These are phyloP conservation scores for Silybum marianum DNA, from an alignment of 129 eudicot species.

Conservation along the genomic window DNA sequence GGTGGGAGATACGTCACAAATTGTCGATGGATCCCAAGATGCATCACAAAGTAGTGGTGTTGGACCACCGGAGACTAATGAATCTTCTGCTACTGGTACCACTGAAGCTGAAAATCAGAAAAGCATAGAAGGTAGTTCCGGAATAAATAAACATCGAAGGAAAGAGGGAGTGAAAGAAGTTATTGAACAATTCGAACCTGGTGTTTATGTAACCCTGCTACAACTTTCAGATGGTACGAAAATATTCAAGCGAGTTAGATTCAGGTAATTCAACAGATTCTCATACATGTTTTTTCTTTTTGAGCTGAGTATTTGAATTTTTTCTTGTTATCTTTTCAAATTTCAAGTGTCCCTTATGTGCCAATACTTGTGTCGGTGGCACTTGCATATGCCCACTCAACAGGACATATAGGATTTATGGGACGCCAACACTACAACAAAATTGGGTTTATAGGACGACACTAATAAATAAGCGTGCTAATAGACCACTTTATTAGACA, in stretches of 20 bases:
- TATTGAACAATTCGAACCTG: conserved; percentile 86
- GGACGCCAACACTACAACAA: not conserved
- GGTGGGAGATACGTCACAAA: conserved; percentile 18
- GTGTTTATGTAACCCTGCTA: conserved; percentile 73
- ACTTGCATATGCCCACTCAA: no score
- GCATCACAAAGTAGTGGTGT: conserved; percentile 17
- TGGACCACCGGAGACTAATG: conserved; percentile 35
- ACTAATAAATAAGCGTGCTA: not conserved
- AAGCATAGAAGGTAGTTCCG: conserved; percentile 27
- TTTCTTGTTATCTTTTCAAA: not conserved
- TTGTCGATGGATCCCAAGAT: not conserved
- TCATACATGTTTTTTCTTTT: not conserved
- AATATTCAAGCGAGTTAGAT: conserved; percentile 71
- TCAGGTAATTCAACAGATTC: conserved; percentile 59
- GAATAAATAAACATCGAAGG: conserved; percentile 25
- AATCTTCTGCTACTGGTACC: conserved; percentile 36
- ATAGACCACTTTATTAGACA: not conserved
- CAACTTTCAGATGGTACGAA: conserved; percentile 60
- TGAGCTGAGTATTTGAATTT: not conserved
- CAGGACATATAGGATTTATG: no score
- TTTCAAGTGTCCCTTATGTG: not conserved
- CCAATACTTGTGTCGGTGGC: no score
- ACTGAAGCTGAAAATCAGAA: conserved; percentile 25
- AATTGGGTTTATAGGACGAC: not conserved
- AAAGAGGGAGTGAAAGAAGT: conserved; percentile 57